phyloP scores from a whole-genome alignment of 305 asterid species.

The Striga hermonthica region DNA sequence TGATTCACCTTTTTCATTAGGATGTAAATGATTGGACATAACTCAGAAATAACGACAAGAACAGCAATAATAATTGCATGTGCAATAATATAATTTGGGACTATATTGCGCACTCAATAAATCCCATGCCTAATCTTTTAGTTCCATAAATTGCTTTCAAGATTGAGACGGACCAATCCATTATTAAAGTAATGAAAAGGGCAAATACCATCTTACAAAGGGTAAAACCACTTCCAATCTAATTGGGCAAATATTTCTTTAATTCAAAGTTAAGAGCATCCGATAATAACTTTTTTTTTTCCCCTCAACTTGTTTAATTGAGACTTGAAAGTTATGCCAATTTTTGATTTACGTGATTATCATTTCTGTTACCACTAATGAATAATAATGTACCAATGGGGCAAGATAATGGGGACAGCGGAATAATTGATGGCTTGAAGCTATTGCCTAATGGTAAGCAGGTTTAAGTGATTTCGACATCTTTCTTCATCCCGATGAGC shows the following conservation, averaged over 20 bases:
- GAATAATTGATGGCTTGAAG: no score
- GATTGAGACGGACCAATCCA: conserved; percentile 56
- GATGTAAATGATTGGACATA: no score
- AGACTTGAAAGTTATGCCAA: neutral
- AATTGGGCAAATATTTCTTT: conserved; percentile 27
- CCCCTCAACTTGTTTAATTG: neutral
- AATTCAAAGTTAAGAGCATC: conserved; percentile 3
- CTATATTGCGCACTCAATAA: conserved; percentile 51
- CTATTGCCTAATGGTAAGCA: no score
- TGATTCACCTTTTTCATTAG: no score
- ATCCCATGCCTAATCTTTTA: conserved; percentile 39
- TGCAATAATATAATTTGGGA: conserved; percentile 49
- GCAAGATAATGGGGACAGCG: no score
- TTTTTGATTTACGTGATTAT: no score
- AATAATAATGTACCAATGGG: no score
- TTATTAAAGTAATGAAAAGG: conserved; percentile 38
- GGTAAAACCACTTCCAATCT: conserved; percentile 20
- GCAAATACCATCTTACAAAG: conserved; percentile 23
- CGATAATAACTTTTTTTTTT: conserved; percentile 18
- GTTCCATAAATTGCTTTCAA: conserved; percentile 37
- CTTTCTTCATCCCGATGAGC: no score
- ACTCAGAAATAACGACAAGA: neutral
- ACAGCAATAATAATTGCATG: conserved; percentile 5
- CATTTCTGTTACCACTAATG: no score
- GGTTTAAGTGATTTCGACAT: no score